phyloP scores from a whole-genome alignment of 176 grass and related monocot species.

The Oryza coarctata region DNA sequence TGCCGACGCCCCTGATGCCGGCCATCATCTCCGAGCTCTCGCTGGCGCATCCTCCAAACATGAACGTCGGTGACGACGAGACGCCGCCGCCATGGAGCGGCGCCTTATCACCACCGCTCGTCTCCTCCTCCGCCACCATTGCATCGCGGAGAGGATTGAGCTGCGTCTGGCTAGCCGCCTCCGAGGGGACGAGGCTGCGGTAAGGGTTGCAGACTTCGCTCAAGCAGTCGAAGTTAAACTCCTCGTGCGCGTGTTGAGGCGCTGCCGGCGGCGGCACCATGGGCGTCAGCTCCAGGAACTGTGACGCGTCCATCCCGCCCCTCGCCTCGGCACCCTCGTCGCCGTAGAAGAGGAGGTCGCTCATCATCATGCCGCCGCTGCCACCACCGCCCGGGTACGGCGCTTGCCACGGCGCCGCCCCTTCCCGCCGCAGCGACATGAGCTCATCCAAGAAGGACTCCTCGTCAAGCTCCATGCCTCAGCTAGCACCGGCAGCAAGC shows the following conservation, averaged over 20 bases:
- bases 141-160: slow-evolving; percentile 24
- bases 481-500: not conserved
- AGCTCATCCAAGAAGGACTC: slow-evolving; percentile 79
- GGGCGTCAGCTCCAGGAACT: slow-evolving; percentile 24
- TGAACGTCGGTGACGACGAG: slow-evolving; percentile 32
- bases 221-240: slow-evolving; percentile 69
- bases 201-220: slow-evolving; percentile 75
- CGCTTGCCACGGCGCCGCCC: slow-evolving; percentile 39
- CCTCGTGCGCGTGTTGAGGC: slow-evolving; percentile 27
- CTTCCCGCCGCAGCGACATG: slow-evolving; percentile 59
- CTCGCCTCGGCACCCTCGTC: slow-evolving; percentile 15
- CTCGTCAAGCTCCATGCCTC: slow-evolving; percentile 72
- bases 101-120: not conserved
- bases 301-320: not conserved
- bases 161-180: not conserved
- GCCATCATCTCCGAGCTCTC: slow-evolving; percentile 25
- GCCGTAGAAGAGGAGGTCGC: slow-evolving; percentile 65
- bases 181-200: slow-evolving; percentile 15
- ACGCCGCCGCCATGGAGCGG: not conserved
- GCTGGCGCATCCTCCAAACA: slow-evolving; percentile 35
- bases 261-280: not conserved
- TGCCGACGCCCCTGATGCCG: not conserved
- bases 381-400: slow-evolving; percentile 14
- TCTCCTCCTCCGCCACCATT: slow-evolving; percentile 33
- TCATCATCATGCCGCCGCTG: slow-evolving; percentile 31